Percentiles rank a stretch among this genome's conserved stretches.
These are phyloP conservation scores for Aphanocladium album DNA, from an alignment of 2,329 filamentous ascomycete genomes.

Conservation along the genomic window DNA sequence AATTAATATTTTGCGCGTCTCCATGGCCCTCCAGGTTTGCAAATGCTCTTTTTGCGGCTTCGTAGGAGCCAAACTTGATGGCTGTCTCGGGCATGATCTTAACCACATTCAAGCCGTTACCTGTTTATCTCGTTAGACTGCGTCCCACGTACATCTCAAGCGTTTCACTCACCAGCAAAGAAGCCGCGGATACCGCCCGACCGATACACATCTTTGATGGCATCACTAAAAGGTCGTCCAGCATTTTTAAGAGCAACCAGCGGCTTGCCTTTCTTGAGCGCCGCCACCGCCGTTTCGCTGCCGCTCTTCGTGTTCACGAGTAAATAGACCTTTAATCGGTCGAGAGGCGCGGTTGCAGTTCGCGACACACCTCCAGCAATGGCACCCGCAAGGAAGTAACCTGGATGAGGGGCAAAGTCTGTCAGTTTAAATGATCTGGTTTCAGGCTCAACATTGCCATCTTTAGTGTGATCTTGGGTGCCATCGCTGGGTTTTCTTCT, in stretches of 20 bases:
- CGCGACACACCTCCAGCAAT: conserved; percentile 91
- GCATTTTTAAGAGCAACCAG: conserved; percentile 61
- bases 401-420: conserved; percentile 75
- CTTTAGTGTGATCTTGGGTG: conserved; percentile 20
- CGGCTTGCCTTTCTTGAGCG: conserved; percentile 12
- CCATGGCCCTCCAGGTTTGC: conserved; percentile 83
- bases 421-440: conserved; percentile 45
- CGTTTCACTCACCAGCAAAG: conserved; percentile 69
- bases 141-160: background rate
- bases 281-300: conserved; percentile 43
- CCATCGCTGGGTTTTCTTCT: conserved; percentile 24
- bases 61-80: conserved; percentile 96
- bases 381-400: conserved; percentile 96
- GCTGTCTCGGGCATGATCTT: conserved; percentile 99
- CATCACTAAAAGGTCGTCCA: conserved; percentile 64
- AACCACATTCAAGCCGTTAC: conserved; percentile 91
- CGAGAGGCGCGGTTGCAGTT: conserved; percentile 91
- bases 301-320: conserved; percentile 71
- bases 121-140: conserved; percentile 39
- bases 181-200: conserved; percentile 83
- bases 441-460: conserved; percentile 27
- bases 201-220: conserved; percentile 73
- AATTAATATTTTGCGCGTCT: conserved; percentile 72
- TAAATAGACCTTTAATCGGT: conserved; percentile 94
- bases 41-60: conserved; percentile 85